These are phyloP conservation scores for Lentinula edodes DNA, from an alignment of 768 basidiomycete species.

Conservation along the genomic window DNA sequence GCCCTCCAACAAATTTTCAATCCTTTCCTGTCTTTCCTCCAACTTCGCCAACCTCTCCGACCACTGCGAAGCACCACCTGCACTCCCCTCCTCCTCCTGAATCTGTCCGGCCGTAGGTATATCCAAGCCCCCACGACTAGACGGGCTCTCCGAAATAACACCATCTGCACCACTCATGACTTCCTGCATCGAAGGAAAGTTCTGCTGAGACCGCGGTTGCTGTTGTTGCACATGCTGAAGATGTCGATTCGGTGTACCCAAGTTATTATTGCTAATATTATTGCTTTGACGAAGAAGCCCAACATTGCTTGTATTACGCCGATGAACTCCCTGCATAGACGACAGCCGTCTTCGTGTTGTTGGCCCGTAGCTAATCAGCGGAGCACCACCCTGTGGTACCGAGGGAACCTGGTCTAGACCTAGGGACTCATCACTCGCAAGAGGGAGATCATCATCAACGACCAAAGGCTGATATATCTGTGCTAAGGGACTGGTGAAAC, in stretches of 20 bases:
- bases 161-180: conserved; percentile 10
- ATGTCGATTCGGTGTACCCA: conserved; percentile 6
- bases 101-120: conserved; percentile 19
- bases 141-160: conserved; percentile 13
- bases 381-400: conserved; percentile 13
- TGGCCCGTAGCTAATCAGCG: conserved; percentile 38
- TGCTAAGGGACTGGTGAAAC: conserved; percentile 58
- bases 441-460: conserved; percentile 41
- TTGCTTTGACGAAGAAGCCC: conserved; percentile 9
- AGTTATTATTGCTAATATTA: too few species aligned
- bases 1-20: conserved; percentile 35
- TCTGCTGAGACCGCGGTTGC: neutral
- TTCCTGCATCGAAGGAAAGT: conserved; percentile 12
- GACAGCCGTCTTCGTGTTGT: conserved; percentile 36
- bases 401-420: conserved; percentile 8
- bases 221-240: neutral
- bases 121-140: conserved; percentile 2
- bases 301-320: conserved; percentile 13
- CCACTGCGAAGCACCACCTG: conserved; percentile 8
- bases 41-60: conserved; percentile 26
- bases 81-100: conserved; percentile 15
- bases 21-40: conserved; percentile 39
- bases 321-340: conserved; percentile 25
- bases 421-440: conserved; percentile 12
- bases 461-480: conserved; percentile 68